Conservation (phyloP, 768 basidiomycete species). For the Auricularia heimuer region DNA sequence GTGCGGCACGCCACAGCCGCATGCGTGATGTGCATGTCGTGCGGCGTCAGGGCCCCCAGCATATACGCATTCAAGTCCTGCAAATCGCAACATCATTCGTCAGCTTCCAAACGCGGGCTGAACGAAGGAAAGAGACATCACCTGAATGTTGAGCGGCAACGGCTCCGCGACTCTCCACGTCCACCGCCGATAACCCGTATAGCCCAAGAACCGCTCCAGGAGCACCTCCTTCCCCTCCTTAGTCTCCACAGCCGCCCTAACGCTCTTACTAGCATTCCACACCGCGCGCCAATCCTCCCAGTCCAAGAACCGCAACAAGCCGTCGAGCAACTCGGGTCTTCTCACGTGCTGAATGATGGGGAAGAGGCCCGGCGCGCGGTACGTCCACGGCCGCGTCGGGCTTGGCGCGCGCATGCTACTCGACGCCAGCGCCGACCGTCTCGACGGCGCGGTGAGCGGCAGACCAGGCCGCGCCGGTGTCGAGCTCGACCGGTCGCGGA, state of each 20-base stretch:
- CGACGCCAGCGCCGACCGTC: too few relatives aligned
- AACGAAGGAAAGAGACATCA: conserved; percentile 20
- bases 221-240: conserved; percentile 49
- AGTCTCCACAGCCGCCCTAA: conserved; percentile 39
- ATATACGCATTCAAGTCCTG: conserved; percentile 76
- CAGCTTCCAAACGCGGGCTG: neutral
- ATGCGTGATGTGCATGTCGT: conserved; percentile 53
- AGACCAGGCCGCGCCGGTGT: too few relatives aligned
- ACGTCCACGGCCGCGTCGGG: neutral
- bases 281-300: conserved; percentile 66
- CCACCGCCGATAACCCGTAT: conserved; percentile 71
- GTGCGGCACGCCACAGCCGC: conserved; percentile 10
- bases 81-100: conserved; percentile 9
- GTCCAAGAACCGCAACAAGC: conserved; percentile 45
- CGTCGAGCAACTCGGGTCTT: conserved; percentile 40
- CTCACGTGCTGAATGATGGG: conserved; percentile 49
- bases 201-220: conserved; percentile 56
- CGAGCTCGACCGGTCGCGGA: too few relatives aligned
- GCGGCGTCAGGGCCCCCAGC: conserved; percentile 67
- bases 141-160: conserved; percentile 51
- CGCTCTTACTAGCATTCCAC: conserved; percentile 44
- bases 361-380: conserved; percentile 4
- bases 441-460: too few relatives aligned
- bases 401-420: neutral
- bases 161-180: conserved; percentile 42